phyloP scores from a whole-genome alignment of 345 rosid species.

The Acer negundo region DNA sequence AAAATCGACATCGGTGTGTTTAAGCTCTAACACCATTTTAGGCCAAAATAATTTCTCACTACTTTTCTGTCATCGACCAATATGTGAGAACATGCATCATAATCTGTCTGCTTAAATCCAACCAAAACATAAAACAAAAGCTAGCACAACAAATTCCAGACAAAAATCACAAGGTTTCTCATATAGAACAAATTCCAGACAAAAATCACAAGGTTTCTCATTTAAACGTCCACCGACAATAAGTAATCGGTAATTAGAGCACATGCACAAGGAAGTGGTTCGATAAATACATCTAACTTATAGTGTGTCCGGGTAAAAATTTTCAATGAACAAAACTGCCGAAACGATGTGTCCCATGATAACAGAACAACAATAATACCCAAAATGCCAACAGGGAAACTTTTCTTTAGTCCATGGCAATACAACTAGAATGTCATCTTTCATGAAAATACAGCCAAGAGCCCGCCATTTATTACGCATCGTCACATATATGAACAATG shows the following conservation, averaged over 20 bases:
- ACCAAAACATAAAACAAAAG: background rate
- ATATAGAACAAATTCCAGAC: background rate
- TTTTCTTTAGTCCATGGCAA: constrained; percentile 16
- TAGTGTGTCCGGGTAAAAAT: constrained; percentile 20
- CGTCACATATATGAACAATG: constrained; percentile 36
- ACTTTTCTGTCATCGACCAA: background rate
- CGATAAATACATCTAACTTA: constrained; percentile 14
- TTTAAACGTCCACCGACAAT: background rate
- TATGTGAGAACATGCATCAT: background rate
- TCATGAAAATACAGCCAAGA: constrained; percentile 5
- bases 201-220: background rate
- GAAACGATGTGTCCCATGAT: constrained; percentile 23
- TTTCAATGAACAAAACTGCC: constrained; percentile 33
- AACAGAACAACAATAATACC: constrained; percentile 26
- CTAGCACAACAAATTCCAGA: no score
- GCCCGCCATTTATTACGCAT: constrained; percentile 27
- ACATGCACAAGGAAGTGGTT: background rate
- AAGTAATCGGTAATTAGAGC: background rate
- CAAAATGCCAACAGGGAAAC: constrained; percentile 16
- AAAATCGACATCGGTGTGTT: no score
- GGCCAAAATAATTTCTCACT: no score
- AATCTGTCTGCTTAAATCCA: no score
- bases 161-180: background rate
- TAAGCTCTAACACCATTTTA: no score
- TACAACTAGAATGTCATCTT: constrained; percentile 27